phyloP scores from a whole-genome alignment of 108 stramenopile genomes.

The Discostella pseudostelligera region DNA sequence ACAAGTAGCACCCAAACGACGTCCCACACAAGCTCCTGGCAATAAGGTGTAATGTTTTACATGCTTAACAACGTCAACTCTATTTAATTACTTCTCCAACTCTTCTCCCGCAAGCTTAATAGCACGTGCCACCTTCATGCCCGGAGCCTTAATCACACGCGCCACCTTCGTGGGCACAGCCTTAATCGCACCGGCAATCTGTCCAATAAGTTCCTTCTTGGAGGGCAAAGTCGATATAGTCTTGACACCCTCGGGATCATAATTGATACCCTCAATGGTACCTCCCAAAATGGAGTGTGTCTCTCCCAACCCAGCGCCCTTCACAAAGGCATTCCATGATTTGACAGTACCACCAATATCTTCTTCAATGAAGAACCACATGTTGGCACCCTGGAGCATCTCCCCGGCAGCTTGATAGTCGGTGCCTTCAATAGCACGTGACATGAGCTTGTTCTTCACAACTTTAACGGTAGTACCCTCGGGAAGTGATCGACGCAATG shows the following conservation, averaged over 20 bases:
- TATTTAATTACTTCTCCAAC: slow-evolving; percentile 13
- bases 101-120: slow-evolving; percentile 86
- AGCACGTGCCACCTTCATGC: slow-evolving; percentile 78
- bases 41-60: no score
- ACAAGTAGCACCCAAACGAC: no score
- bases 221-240: slow-evolving; percentile 87
- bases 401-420: slow-evolving; percentile 58
- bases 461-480: slow-evolving; percentile 79
- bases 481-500: slow-evolving; percentile 78
- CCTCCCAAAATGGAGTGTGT: slow-evolving; percentile 77
- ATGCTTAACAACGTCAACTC: no score
- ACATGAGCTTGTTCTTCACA: slow-evolving; percentile 93
- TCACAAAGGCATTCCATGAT: slow-evolving; percentile 72
- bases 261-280: slow-evolving; percentile 75
- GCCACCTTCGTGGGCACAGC: slow-evolving; percentile 95
- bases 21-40: no score
- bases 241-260: slow-evolving; percentile 74
- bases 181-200: slow-evolving; percentile 88
- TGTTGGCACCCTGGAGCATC: slow-evolving; percentile 81
- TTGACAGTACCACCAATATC: slow-evolving; percentile 86
- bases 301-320: slow-evolving; percentile 68
- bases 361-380: slow-evolving; percentile 95
- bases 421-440: slow-evolving; percentile 80
- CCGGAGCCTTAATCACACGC: slow-evolving; percentile 86
- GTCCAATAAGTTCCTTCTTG: slow-evolving; percentile 88